Evolutionary conservation across 2,329 filamentous ascomycete genomes (phyloP).

Genomic region (Taxawa tesnikishii): DNA sequence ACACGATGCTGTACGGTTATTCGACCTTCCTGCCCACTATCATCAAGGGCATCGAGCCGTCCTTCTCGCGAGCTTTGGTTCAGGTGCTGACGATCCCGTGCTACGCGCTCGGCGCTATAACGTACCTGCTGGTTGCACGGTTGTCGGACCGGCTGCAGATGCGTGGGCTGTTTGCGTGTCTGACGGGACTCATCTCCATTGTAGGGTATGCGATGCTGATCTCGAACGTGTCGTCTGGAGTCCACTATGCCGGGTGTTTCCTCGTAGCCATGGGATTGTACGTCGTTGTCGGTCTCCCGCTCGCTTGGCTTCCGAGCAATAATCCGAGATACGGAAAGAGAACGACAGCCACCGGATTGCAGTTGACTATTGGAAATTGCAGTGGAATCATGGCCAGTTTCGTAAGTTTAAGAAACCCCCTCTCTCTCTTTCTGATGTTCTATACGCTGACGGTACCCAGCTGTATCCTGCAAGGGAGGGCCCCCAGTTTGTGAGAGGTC

Average conservation of each 20-base stretch:
- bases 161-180: conserved; percentile 51
- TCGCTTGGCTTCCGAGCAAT: conserved; percentile 53
- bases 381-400: conserved; percentile 51
- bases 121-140: conserved; percentile 54
- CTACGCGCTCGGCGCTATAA: conserved; percentile 59
- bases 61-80: conserved; percentile 51
- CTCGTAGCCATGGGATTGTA: conserved; percentile 66
- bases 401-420: not conserved
- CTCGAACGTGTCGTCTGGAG: conserved; percentile 45
- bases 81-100: conserved; percentile 70
- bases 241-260: conserved; percentile 66
- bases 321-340: conserved; percentile 65
- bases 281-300: conserved; percentile 40
- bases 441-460: conserved; percentile 11
- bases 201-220: conserved; percentile 44
- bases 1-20: conserved; percentile 69
- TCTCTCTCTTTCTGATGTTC: not conserved
- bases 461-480: conserved; percentile 33
- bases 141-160: conserved; percentile 56
- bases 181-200: conserved; percentile 51
- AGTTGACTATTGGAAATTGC: conserved; percentile 58
- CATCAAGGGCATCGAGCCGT: conserved; percentile 52
- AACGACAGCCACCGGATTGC: conserved; percentile 58
- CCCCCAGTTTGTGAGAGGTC: conserved; percentile 38
- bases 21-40: conserved; percentile 71